Base-by-base conservation (phyloP, 306 rosid genomes). In the Vicia villosa region DNA sequence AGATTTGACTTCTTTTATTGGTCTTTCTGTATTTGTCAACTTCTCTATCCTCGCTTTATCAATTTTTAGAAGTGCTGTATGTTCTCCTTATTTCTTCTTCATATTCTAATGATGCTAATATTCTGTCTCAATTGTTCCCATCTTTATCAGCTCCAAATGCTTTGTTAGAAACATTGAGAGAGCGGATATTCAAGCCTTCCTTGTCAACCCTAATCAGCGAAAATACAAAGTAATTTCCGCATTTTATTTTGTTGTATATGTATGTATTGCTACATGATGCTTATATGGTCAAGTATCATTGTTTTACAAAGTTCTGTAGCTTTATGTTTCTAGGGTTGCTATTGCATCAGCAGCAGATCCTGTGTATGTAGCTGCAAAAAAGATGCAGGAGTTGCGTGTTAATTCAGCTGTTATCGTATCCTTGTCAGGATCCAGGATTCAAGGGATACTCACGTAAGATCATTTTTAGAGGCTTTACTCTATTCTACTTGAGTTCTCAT, bases 131-230 rank as follows among this genome's bases (percentile, higher is more conserved):
- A 68, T 70, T 67, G 46, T 55, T 55, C 17, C 79, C 45, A 50
- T 79, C 68, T 72, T 72, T 79, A 34, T 67, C 90, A 94, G 97
- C 80, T 79, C 89, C 96, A 49, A 78, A 75, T 86, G 91, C 92
- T 41, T 88, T 90, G 80, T 47, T 94, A 19, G 97, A 94, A 47
- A 88, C 94, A 46, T 54, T 94, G 84, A 90, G 92, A 86, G 98
- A 94, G 63, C 95, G 83, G 75, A 86, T 94, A 91, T 87, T 94
- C 83, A 90, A 86, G 84, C 96, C 98, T 43, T 85, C 98, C 65
- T 52, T 94, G 79, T 84, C 98, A 77, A 83, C 95, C 66, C 79
- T 94, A 67, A 75, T 94, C 55, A 71, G 82, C 20, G 98, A 94
- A 81, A 86, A 80, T 79, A 55, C 86, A 26, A 94, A 87, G 98